These are phyloP conservation scores for Zygoascus biomembranicola DNA, from an alignment of 805 yeast genomes.

Conservation along the genomic window DNA sequence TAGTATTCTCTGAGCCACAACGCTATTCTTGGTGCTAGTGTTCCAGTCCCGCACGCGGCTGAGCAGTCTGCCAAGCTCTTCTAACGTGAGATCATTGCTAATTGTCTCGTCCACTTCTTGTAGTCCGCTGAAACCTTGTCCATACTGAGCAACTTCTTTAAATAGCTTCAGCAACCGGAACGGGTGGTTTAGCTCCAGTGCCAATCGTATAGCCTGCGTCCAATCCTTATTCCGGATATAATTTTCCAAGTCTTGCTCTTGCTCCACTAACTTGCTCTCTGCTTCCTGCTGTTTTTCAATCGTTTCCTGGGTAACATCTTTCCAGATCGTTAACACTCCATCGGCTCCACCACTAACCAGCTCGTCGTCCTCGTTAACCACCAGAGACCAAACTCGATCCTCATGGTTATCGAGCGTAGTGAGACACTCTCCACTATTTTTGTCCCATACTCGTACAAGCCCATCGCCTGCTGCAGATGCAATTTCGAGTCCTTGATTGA, in stretches of 20 bases:
- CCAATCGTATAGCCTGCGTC: slow-evolving; percentile 81
- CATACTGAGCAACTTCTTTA: slow-evolving; percentile 43
- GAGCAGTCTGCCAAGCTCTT: slow-evolving; percentile 53
- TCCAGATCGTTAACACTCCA: slow-evolving; percentile 85
- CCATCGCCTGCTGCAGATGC: slow-evolving; percentile 88
- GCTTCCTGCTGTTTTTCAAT: slow-evolving; percentile 41
- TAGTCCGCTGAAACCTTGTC: slow-evolving; percentile 46
- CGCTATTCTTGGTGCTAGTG: slow-evolving; percentile 72
- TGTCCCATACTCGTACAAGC: slow-evolving; percentile 84
- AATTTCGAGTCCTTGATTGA: slow-evolving; percentile 58
- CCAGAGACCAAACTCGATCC: slow-evolving; percentile 80
- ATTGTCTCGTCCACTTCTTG: slow-evolving; percentile 58
- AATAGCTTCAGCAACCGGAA: slow-evolving; percentile 77
- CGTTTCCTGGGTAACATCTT: slow-evolving; percentile 74
- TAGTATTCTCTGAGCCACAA: slow-evolving; percentile 70
- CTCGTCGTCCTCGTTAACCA: slow-evolving; percentile 39
- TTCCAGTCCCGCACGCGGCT: slow-evolving; percentile 91
- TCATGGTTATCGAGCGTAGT: slow-evolving; percentile 85
- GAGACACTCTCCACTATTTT: slow-evolving; percentile 60
- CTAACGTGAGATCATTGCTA: slow-evolving; percentile 41
- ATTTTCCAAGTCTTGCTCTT: slow-evolving; percentile 81
- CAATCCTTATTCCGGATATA: slow-evolving; percentile 66
- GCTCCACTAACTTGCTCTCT: slow-evolving; percentile 61
- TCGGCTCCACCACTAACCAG: slow-evolving; percentile 91
- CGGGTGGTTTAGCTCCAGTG: slow-evolving; percentile 83